These are phyloP conservation scores for Psilocybe cubensis DNA, from an alignment of 768 basidiomycete genomes.

Conservation along the genomic window DNA sequence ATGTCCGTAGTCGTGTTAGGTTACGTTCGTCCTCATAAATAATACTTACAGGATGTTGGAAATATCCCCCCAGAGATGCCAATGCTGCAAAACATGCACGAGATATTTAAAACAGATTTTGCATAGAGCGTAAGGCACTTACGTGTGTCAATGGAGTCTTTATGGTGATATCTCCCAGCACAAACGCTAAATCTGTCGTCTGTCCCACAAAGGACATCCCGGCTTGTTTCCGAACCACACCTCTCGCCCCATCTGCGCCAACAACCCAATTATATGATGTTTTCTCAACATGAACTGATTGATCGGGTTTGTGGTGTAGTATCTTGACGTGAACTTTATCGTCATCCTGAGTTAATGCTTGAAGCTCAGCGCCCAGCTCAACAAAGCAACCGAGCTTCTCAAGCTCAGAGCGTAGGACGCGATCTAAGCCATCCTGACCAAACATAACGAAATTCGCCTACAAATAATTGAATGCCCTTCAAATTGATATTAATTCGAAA, in stretches of 20 bases:
- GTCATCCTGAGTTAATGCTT: constrained; percentile 41
- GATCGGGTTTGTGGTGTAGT: constrained; percentile 15
- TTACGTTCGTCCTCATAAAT: neutral
- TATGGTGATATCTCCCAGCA: constrained; percentile 45
- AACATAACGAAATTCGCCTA: constrained; percentile 18
- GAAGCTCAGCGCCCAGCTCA: constrained; percentile 48
- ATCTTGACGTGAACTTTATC: constrained; percentile 39
- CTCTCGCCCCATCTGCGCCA: constrained; percentile 47
- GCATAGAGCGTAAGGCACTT: constrained; percentile 16
- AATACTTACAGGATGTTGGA: constrained; percentile 5
- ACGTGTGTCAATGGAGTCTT: constrained; percentile 40
- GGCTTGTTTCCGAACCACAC: constrained; percentile 41
- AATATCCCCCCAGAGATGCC: constrained; percentile 50
- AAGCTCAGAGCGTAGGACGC: constrained; percentile 35
- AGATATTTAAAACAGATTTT: neutral
- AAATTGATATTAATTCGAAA: too few species aligned
- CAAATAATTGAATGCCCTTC: neutral
- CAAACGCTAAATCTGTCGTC: constrained; percentile 32
- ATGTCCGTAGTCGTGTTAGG: too few species aligned
- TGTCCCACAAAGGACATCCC: constrained; percentile 44
- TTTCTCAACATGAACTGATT: constrained; percentile 21
- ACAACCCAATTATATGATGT: constrained; percentile 38
- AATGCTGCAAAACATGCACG: constrained; percentile 29
- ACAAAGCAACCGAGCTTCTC: constrained; percentile 33
- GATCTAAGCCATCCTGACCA: constrained; percentile 38